A percentile compares a stretch with the other conserved stretches of the same genome.
Conservation (phyloP, 805 yeast species). For the Starmerella kuoi region DNA sequence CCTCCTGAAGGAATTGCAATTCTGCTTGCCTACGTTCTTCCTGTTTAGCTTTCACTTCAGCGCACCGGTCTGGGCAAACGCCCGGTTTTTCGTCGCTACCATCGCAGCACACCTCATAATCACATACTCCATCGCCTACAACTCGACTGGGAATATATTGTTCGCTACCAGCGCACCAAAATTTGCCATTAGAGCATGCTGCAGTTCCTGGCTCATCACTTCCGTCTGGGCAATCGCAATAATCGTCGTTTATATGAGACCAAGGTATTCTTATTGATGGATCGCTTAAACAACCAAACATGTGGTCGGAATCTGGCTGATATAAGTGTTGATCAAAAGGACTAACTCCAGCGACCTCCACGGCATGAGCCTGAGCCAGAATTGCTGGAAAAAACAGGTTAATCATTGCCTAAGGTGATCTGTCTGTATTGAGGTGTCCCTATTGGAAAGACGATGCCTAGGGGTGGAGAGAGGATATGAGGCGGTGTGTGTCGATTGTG, state of each 20-base stretch:
- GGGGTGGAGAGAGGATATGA: too few relatives aligned
- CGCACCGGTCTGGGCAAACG: constrained; percentile 48
- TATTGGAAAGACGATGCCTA: too few relatives aligned
- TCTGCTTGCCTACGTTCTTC: constrained; percentile 19
- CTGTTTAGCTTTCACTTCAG: constrained; percentile 36
- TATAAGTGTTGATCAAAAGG: constrained; percentile 30
- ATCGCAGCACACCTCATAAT: constrained; percentile 80
- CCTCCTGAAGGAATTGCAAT: constrained; percentile 23
- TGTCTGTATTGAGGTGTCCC: too few relatives aligned
- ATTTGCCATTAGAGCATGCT: constrained; percentile 52
- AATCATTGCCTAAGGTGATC: too few relatives aligned
- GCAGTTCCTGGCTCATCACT: constrained; percentile 93
- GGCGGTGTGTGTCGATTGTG: too few relatives aligned
- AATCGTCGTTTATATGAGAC: constrained; percentile 69
- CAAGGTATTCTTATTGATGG: constrained; percentile 51
- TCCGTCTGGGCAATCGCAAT: constrained; percentile 96
- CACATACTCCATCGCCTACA: constrained; percentile 87
- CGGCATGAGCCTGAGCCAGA: neutral
- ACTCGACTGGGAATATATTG: constrained; percentile 50
- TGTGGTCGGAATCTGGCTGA: constrained; percentile 38
- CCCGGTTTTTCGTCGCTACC: constrained; percentile 66
- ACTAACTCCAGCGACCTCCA: constrained; percentile 17
- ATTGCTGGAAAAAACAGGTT: neutral
- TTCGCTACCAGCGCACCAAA: constrained; percentile 66
- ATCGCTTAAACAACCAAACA: constrained; percentile 60